phyloP scores from a whole-genome alignment of 2,329 filamentous ascomycete genomes.

The Kalaharituber pfeilii region DNA sequence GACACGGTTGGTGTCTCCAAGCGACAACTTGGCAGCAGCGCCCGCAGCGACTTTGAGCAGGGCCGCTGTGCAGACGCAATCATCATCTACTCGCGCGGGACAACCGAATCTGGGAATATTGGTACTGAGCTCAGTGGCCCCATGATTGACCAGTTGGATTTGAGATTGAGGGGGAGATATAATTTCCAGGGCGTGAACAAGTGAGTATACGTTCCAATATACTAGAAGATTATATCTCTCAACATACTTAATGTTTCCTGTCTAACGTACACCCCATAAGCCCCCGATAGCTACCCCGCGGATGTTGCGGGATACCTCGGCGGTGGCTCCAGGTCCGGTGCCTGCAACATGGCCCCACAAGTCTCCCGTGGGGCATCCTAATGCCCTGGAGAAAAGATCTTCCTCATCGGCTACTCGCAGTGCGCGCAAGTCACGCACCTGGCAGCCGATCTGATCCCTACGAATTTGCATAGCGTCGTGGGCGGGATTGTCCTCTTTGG shows the following conservation, averaged over 20 bases:
- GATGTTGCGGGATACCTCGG: conserved; percentile 31
- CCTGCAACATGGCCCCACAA: conserved; percentile 30
- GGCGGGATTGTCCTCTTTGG: conserved; percentile 11
- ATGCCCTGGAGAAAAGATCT: conserved; percentile 33
- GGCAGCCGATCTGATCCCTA: conserved; percentile 26
- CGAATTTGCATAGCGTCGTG: conserved; percentile 24
- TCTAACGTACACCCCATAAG: conserved; percentile 34
- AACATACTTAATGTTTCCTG: too few species aligned
- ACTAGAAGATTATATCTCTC: too few species aligned
- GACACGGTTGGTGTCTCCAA: too few species aligned
- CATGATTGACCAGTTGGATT: too few species aligned
- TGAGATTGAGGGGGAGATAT: too few species aligned
- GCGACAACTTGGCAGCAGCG: too few species aligned
- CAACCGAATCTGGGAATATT: conserved; percentile 37
- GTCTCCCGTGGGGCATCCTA: conserved; percentile 28
- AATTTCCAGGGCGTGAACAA: too few species aligned
- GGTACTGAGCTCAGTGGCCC: conserved; percentile 35
- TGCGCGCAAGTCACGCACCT: conserved; percentile 32
- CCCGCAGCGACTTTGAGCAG: too few species aligned
- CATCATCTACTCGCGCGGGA: conserved; percentile 41
- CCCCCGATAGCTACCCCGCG: conserved; percentile 33
- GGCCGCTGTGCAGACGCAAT: conserved; percentile 30
- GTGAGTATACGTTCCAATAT: too few species aligned
- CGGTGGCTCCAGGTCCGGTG: conserved; percentile 32
- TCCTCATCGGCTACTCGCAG: conserved; percentile 34